These are phyloP conservation scores for Acanthamoeba lenticulata DNA, from an alignment of 208 protist genomes.

Conservation along the genomic window DNA sequence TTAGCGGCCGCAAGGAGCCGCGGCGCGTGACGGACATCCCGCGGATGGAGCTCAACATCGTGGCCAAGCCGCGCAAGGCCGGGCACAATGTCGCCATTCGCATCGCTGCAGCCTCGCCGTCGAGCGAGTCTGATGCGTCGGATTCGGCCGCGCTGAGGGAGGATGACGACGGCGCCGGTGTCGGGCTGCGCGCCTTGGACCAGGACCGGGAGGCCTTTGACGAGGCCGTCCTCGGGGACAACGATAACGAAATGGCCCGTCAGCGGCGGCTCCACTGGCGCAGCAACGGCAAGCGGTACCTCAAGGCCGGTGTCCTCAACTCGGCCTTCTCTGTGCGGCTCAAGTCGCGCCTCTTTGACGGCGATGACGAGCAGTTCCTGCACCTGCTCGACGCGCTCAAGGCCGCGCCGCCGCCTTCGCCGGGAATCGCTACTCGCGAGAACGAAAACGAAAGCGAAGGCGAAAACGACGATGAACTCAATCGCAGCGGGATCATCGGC, in stretches of 20 bases:
- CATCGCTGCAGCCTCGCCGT: too few species aligned
- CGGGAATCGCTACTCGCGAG: too few species aligned
- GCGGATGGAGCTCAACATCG: not conserved
- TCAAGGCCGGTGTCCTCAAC: conserved; percentile 13
- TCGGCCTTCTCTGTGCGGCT: not conserved
- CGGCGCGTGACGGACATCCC: not conserved
- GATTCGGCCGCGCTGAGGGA: too few species aligned
- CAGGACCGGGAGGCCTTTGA: not conserved
- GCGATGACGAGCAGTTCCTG: not conserved
- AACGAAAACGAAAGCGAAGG: not conserved
- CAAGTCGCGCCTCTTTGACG: not conserved
- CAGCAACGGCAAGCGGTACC: not conserved
- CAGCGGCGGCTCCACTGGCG: not conserved
- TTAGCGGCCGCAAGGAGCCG: not conserved
- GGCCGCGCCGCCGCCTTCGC: too few species aligned
- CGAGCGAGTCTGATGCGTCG: too few species aligned
- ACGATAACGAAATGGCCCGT: not conserved
- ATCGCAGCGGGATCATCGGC: not conserved
- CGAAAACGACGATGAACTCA: too few species aligned
- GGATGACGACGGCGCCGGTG: not conserved
- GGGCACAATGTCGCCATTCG: not conserved
- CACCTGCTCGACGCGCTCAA: not conserved
- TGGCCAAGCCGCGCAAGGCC: not conserved
- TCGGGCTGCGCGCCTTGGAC: too few species aligned
- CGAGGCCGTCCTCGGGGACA: not conserved